Conservation (phyloP, 2,329 filamentous ascomycete genomes). For the Zymoseptoria crescenta region DNA sequence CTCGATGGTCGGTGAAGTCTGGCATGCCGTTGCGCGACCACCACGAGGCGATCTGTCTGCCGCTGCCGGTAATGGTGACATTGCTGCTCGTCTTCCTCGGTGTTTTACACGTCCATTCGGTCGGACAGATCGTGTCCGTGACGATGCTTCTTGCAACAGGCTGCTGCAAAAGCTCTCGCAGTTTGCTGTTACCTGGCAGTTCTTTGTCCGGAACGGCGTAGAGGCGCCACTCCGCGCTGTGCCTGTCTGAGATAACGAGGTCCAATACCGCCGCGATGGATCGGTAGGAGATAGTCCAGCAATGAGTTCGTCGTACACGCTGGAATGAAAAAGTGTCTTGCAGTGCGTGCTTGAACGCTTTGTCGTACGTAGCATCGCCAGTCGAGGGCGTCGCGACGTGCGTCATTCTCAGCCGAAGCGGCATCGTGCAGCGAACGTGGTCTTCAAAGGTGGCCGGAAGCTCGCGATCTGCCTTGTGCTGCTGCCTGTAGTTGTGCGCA, state of each 20-base stretch:
- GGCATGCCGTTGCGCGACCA: constrained; percentile 31
- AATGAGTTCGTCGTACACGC: constrained; percentile 24
- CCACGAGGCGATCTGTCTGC: constrained; percentile 28
- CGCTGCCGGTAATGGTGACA: constrained; percentile 15
- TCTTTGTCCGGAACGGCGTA: constrained; percentile 17
- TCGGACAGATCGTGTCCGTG: constrained; percentile 30
- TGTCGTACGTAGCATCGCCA: not conserved
- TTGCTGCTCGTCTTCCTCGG: not conserved
- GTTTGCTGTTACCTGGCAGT: constrained; percentile 15
- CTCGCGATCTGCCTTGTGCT: constrained; percentile 22
- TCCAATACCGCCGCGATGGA: constrained; percentile 29
- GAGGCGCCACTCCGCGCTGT: constrained; percentile 24
- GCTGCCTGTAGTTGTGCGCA: constrained; percentile 35
- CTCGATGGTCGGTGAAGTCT: constrained; percentile 33
- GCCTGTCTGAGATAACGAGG: constrained; percentile 21
- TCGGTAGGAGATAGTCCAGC: constrained; percentile 39
- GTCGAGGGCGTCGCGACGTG: not conserved
- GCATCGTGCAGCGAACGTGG: constrained; percentile 13
- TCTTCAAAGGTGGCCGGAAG: constrained; percentile 18
- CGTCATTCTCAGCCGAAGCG: constrained; percentile 13
- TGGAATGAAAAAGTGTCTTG: constrained; percentile 30
- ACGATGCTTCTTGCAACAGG: constrained; percentile 22
- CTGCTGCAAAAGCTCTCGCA: constrained; percentile 19
- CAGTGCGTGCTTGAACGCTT: constrained; percentile 19
- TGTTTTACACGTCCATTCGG: not conserved